Evolutionary conservation across 1,284 basidiomycete species (phyloP), one percentile per base, ranked within the genome.

Genomic region (Cutaneotrichosporon cutaneum): DNA sequence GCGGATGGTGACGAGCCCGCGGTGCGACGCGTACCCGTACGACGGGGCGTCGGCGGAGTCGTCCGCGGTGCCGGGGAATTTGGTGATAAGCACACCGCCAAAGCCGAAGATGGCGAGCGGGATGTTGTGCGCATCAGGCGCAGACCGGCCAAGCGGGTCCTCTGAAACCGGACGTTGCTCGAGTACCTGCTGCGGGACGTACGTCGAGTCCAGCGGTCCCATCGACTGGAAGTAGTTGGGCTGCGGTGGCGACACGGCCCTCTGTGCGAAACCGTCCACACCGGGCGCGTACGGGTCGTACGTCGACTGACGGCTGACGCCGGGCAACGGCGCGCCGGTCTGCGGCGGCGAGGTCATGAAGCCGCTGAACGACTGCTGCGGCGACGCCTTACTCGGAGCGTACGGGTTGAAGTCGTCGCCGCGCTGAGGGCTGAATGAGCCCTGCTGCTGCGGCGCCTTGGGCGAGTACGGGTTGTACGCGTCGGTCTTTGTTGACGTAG

Each of bases 21-120:
- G 87, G 84, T 68, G 86, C 84, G 64, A 89, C 13, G 71, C 73
- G 53, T 78, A 78, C 2, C 78, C 78, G 61, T 80, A 80, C 4
- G 74, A 72, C 18, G 74, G 71, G 1, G 65, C 85, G 21, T 88
- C 85, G 5, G 87, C 85, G 0, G 90, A 88, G 45, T 90, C 86
- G 72, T 90, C 88, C 2, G 85, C 82, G 14, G 86, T 82, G 10
- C 85, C 86, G 61, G 94, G 92, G 82, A 94, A 94, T 73, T 89
- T 92, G 8, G 90, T 88, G 13, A 94, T 83, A 55, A 95, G 72
- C 70, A 88, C 88, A 14, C 93, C 94, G 30, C 91, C 91, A 72
- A 94, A 93, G 0, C 94, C 94, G 70, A 96, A 95, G 63, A 85
- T 88, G 58, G 94, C 82, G 21, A 95, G 82, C 0, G 93, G 94